phyloP scores from a whole-genome alignment of 306 rosid genomes.

The Pyrus betulifolia region DNA sequence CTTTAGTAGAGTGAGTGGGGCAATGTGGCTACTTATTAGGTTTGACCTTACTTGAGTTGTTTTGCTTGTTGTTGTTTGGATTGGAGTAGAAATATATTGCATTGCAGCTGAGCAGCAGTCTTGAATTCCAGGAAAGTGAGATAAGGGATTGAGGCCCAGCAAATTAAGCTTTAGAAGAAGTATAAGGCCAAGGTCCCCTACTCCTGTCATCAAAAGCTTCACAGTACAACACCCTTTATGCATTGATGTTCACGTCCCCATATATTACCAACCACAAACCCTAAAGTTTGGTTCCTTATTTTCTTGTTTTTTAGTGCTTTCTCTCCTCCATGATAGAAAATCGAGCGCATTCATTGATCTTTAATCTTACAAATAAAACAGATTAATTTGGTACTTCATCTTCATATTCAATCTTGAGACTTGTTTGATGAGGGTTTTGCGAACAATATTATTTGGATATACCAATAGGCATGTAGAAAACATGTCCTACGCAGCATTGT shows the following conservation, averaged over 20 bases:
- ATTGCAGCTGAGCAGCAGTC: slow-evolving; percentile 28
- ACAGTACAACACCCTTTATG: slow-evolving; percentile 37
- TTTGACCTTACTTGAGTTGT: slow-evolving; percentile 12
- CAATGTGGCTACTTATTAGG: background rate
- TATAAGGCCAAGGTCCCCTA: slow-evolving; percentile 65
- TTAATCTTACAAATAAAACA: background rate
- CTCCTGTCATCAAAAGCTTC: slow-evolving; percentile 44
- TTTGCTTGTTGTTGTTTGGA: slow-evolving; percentile 13
- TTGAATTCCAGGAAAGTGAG: slow-evolving; percentile 41
- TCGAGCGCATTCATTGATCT: slow-evolving; percentile 7
- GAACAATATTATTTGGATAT: background rate
- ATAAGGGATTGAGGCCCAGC: slow-evolving; percentile 22
- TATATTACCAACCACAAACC: slow-evolving; percentile 57
- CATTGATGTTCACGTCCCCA: slow-evolving; percentile 50
- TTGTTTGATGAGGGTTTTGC: too few relatives aligned
- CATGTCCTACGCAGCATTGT: too few relatives aligned
- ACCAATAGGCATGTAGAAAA: too few relatives aligned
- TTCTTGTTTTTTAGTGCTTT: slow-evolving; percentile 43
- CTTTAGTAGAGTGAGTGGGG: background rate
- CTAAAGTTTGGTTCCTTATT: slow-evolving; percentile 54
- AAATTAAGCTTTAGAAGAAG: slow-evolving; percentile 28
- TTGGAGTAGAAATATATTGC: slow-evolving; percentile 9
- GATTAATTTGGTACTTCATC: background rate
- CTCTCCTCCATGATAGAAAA: slow-evolving; percentile 19
- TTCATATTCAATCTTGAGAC: background rate